Percentiles rank a stretch among this genome's conserved stretches.
Conservation (phyloP, 1,284 basidiomycete species). For the Mycosarcoma maydis region DNA sequence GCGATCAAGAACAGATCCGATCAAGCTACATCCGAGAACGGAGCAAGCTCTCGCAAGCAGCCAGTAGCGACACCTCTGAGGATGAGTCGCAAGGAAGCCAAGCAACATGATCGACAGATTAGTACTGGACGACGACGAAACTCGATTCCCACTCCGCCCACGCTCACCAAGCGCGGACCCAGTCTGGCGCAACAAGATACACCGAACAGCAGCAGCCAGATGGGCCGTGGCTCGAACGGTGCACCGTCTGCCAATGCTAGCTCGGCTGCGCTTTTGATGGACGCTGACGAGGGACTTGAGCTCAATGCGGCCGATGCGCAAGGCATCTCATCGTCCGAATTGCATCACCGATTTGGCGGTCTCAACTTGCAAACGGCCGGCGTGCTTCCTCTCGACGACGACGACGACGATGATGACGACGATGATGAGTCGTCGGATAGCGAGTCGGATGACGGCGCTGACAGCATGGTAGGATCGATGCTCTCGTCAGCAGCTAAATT, state of each 20-base stretch:
- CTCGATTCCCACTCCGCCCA: conserved; percentile 64
- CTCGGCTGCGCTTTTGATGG: conserved; percentile 54
- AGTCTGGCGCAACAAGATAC: conserved; percentile 20
- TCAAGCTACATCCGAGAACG: neutral
- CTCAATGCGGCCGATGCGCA: conserved; percentile 17
- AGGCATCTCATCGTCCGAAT: conserved; percentile 8
- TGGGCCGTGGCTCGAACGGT: conserved; percentile 6
- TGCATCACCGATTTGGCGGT: conserved; percentile 26
- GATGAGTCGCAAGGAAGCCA: conserved; percentile 36
- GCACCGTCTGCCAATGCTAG: conserved; percentile 24
- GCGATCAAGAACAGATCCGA: conserved; percentile 14
- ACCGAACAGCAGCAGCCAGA: conserved; percentile 27
- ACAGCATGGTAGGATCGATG: conserved; percentile 32
- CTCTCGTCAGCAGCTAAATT: conserved; percentile 41
- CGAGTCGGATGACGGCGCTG: conserved; percentile 38
- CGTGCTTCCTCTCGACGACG: conserved; percentile 26
- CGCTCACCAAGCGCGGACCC: conserved; percentile 49
- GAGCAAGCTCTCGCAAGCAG: conserved; percentile 31
- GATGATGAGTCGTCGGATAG: conserved; percentile 44
- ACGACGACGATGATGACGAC: conserved; percentile 52
- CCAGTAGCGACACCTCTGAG: conserved; percentile 54
- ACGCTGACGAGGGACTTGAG: conserved; percentile 50
- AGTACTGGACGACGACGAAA: conserved; percentile 41
- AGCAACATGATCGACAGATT: conserved; percentile 22
- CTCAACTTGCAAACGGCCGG: conserved; percentile 16